Evolutionary conservation across 805 yeast species (phyloP), one percentile per base, ranked within the genome.

Genomic region (Zygotorulaspora danielsina): DNA sequence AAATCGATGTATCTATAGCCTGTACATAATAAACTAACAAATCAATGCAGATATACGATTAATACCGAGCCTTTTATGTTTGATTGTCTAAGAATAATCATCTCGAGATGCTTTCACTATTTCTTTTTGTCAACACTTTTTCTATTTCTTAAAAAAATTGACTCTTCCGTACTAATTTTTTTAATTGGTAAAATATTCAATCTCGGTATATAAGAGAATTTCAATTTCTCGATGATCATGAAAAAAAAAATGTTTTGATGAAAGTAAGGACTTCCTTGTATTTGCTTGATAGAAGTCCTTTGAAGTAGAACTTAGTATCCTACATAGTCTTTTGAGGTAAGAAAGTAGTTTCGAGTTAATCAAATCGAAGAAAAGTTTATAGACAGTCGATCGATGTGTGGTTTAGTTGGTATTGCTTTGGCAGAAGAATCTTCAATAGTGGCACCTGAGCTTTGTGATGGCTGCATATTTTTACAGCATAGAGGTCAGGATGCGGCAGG

Each of bases 401-500:
- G 98, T 54, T 81, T 93, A 47, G 68, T 90, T 53, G 98, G 96
- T 42, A 73, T 90, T 38, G 83, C 87, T 30, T 72, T 86, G 41
- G 85, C 95, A 9, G 84, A 87, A 63, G 84, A 79, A 50, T 63
- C 71, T 17, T 72, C 72, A 34, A 73, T 76, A 42, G 96, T 84
- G 34, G 95, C 96, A 9, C 79, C 95, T 4, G 97, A 89, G 57
- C 71, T 93, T 32, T 80, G 87, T 41, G 98, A 93, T 61, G 96
- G 96, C 5, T 82, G 90, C 47, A 78, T 88, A 68, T 90, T 83
- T 63, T 70, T 93, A 46, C 98, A 93, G 62, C 98, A 93, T 61
- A 77, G 98, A 59, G 98, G 98, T 32, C 98, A 93, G 69, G 98
- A 93, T 63, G 98, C 98, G 8, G 96, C 97, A n/a, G 98, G 98